Conservation (phyloP, 176 grass and related monocot species). For the Lolium perenne region DNA sequence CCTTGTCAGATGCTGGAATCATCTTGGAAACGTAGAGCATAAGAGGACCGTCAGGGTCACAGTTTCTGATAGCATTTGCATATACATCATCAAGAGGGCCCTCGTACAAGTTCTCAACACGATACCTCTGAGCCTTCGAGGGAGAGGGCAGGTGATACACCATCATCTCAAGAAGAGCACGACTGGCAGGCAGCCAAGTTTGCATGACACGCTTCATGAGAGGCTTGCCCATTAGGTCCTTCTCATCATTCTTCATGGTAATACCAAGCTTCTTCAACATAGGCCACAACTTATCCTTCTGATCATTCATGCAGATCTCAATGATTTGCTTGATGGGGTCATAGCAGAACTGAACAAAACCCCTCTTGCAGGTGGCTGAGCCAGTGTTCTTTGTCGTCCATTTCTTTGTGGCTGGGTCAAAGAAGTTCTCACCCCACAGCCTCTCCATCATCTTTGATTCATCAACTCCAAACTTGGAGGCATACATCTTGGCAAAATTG, state of each 20-base stretch:
- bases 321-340: slow-evolving; percentile 94
- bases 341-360: slow-evolving; percentile 89
- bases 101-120: slow-evolving; percentile 88
- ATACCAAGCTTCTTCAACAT: slow-evolving; percentile 82
- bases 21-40: slow-evolving; percentile 93
- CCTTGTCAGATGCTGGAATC: slow-evolving; percentile 90
- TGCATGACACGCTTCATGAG: slow-evolving; percentile 51
- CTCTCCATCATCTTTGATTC: slow-evolving; percentile 89
- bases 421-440: slow-evolving; percentile 88
- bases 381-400: slow-evolving; percentile 76
- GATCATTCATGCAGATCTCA: slow-evolving; percentile 72
- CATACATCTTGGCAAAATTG: slow-evolving; percentile 87
- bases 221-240: slow-evolving; percentile 70
- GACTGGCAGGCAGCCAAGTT: slow-evolving; percentile 72
- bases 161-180: slow-evolving; percentile 83
- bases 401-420: slow-evolving; percentile 85
- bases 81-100: slow-evolving; percentile 80
- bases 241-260: slow-evolving; percentile 72
- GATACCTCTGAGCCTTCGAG: slow-evolving; percentile 62
- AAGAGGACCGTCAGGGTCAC: slow-evolving; percentile 83
- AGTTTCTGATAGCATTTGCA: slow-evolving; percentile 80
- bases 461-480: slow-evolving; percentile 81
- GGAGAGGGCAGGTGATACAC: slow-evolving; percentile 81
- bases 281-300: slow-evolving; percentile 87
- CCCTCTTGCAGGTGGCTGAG: slow-evolving; percentile 69